Evolutionary conservation across 2,329 filamentous ascomycete species (phyloP).

Genomic region (Botryosphaeria agaves): DNA sequence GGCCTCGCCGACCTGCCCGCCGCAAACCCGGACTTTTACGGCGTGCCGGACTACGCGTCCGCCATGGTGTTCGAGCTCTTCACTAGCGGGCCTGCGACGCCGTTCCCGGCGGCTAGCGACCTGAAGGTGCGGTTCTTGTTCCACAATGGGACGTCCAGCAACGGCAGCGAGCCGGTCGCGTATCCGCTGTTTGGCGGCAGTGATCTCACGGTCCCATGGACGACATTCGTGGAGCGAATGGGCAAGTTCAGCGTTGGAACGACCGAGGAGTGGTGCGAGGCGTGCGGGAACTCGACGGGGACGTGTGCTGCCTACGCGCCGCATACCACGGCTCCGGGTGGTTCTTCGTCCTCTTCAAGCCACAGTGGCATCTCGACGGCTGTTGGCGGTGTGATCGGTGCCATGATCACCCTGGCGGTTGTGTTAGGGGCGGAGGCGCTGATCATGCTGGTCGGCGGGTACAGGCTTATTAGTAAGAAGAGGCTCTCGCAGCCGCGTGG

Average conservation of each 20-base stretch:
- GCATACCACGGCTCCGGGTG: no score
- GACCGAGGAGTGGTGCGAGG: slow-evolving; percentile 51
- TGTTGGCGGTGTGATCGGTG: slow-evolving; percentile 68
- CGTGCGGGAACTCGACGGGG: slow-evolving; percentile 57
- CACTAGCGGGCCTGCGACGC: slow-evolving; percentile 21
- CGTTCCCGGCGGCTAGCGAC: slow-evolving; percentile 29
- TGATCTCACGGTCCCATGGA: slow-evolving; percentile 44
- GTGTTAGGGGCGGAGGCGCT: slow-evolving; percentile 39
- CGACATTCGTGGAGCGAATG: slow-evolving; percentile 47
- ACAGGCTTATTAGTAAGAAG: slow-evolving; percentile 41
- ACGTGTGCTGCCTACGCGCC: no score
- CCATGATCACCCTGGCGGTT: slow-evolving; percentile 48
- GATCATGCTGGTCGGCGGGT: slow-evolving; percentile 36
- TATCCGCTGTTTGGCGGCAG: slow-evolving; percentile 45
- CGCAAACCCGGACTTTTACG: slow-evolving; percentile 46
- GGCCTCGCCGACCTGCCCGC: slow-evolving; percentile 34
- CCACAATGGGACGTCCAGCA: slow-evolving; percentile 40
- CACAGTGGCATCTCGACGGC: slow-evolving; percentile 45
- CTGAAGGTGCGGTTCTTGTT: slow-evolving; percentile 43
- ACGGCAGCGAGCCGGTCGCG: slow-evolving; percentile 24
- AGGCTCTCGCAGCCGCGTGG: no score
- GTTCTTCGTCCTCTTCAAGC: no score
- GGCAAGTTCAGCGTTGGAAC: slow-evolving; percentile 47
- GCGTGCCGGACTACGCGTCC: slow-evolving; percentile 69
- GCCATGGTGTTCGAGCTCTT: slow-evolving; percentile 64